These are phyloP conservation scores for Spongospora subterranea DNA, from an alignment of 208 protist genomes.

Conservation along the genomic window DNA sequence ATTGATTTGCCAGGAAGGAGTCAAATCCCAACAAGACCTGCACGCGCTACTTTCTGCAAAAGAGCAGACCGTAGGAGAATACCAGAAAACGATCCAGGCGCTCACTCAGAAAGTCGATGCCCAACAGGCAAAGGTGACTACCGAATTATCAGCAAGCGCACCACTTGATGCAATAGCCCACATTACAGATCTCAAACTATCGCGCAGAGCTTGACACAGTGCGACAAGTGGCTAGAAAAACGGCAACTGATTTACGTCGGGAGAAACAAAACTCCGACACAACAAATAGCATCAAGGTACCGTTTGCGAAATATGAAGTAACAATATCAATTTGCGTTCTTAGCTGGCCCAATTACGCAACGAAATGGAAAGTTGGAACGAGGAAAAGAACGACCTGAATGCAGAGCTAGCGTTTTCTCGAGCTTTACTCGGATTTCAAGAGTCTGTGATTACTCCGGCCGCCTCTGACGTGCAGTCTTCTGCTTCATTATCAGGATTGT, in stretches of 20 bases:
- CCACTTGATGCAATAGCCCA: background rate
- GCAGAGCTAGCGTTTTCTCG: background rate
- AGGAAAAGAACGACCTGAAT: conserved; percentile 11
- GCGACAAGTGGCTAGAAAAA: background rate
- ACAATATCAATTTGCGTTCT: background rate
- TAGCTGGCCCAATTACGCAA: conserved; percentile 53
- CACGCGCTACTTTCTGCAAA: too few species aligned
- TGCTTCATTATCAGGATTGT: too few species aligned
- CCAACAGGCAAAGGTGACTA: background rate
- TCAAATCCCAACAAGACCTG: too few species aligned
- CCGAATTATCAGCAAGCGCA: background rate
- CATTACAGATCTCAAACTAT: background rate
- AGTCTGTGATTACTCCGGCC: background rate
- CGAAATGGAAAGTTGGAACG: background rate
- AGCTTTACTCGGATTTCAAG: conserved; percentile 50
- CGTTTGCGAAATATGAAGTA: background rate
- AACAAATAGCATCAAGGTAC: background rate
- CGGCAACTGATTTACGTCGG: background rate
- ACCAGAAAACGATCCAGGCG: background rate
- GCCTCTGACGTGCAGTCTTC: too few species aligned
- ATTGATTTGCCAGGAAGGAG: too few species aligned
- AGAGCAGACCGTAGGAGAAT: too few species aligned
- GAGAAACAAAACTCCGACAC: background rate
- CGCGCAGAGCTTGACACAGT: background rate
- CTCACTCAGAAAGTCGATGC: background rate